Evolutionary conservation across 1,284 basidiomycete species (phyloP).

Genomic region (Rhodotorula sp.): DNA sequence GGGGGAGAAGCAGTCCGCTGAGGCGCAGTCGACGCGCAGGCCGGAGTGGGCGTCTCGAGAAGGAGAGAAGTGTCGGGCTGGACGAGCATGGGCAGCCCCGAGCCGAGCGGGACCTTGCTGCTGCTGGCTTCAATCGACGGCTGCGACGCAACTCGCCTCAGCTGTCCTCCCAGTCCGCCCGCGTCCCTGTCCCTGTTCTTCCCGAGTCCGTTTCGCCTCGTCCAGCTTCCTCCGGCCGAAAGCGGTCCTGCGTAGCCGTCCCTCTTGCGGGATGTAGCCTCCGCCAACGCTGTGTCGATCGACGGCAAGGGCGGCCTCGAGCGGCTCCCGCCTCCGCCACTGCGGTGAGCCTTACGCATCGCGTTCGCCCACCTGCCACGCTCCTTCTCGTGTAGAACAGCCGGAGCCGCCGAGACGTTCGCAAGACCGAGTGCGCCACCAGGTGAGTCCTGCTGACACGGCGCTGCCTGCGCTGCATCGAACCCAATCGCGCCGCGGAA

Average conservation of each 20-base stretch:
- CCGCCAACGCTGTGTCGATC: slow-evolving; percentile 30
- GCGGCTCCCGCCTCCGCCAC: background rate
- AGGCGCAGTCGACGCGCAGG: background rate
- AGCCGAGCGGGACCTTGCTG: too few relatives aligned
- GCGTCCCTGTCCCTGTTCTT: background rate
- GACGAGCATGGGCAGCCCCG: background rate
- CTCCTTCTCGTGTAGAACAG: slow-evolving; percentile 5
- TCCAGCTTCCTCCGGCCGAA: slow-evolving; percentile 23
- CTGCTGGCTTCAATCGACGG: slow-evolving; percentile 17
- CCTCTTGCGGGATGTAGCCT: background rate
- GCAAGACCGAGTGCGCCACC: background rate
- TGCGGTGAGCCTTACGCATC: slow-evolving; percentile 19
- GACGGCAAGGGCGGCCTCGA: slow-evolving; percentile 18
- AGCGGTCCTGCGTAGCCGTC: slow-evolving; percentile 2
- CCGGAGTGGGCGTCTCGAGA: background rate
- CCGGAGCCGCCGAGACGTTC: background rate
- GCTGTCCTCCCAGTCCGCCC: slow-evolving; percentile 6
- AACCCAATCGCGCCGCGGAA: slow-evolving; percentile 20
- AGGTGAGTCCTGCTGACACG: background rate
- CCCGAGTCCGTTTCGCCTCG: background rate
- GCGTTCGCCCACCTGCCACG: slow-evolving; percentile 23
- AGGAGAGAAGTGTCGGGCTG: background rate
- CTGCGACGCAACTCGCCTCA: slow-evolving; percentile 24
- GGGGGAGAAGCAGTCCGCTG: background rate
- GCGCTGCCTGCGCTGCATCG: slow-evolving; percentile 6